phyloP scores from a whole-genome alignment of 371 early-diverging fungal genomes.

The Mucor racemosus region DNA sequence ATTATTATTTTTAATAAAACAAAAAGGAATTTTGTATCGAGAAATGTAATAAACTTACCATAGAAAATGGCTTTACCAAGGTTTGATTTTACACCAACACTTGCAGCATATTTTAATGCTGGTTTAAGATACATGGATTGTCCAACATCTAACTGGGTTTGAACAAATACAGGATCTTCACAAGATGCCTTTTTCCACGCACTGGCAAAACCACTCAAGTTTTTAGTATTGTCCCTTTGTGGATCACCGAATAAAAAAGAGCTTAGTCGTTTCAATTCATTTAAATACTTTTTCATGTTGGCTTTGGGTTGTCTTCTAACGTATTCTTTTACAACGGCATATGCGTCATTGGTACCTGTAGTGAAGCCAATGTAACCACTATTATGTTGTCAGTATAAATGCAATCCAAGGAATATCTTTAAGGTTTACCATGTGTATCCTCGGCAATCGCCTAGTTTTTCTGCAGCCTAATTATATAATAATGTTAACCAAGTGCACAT shows the following conservation, averaged over 20 bases:
- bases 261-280: slow-evolving; percentile 42
- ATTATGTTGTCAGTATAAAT: neutral
- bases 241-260: slow-evolving; percentile 39
- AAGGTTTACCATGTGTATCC: slow-evolving; percentile 47
- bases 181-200: slow-evolving; percentile 48
- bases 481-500: neutral
- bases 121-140: slow-evolving; percentile 51
- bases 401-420: too few species aligned
- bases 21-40: neutral
- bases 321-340: slow-evolving; percentile 56
- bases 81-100: slow-evolving; percentile 41
- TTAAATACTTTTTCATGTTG: slow-evolving; percentile 33
- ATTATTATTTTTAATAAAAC: too few species aligned
- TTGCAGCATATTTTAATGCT: slow-evolving; percentile 49
- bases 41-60: slow-evolving; percentile 24
- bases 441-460: slow-evolving; percentile 50
- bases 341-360: slow-evolving; percentile 62
- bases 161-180: slow-evolving; percentile 40
- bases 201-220: slow-evolving; percentile 29
- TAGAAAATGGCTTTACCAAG: slow-evolving; percentile 58
- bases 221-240: slow-evolving; percentile 29
- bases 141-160: slow-evolving; percentile 49
- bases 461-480: slow-evolving; percentile 32
- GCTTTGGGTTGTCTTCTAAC: slow-evolving; percentile 32
- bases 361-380: slow-evolving; percentile 69